These are phyloP conservation scores for Lentinula lateritia DNA, from an alignment of 768 basidiomycete species.

Conservation along the genomic window DNA sequence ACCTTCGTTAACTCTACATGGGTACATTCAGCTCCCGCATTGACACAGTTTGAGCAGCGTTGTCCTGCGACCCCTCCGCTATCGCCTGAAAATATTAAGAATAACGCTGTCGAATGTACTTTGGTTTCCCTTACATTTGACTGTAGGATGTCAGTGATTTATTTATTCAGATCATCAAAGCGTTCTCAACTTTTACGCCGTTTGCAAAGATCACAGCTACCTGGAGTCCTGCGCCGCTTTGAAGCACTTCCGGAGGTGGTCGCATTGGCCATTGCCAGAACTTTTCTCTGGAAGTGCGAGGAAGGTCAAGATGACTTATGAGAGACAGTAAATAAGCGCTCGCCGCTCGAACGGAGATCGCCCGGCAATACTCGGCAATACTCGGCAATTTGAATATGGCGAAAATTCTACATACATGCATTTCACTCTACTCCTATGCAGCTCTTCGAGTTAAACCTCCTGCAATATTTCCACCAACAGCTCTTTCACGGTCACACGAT, in stretches of 20 bases:
- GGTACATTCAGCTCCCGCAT: constrained; percentile 56
- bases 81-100: constrained; percentile 43
- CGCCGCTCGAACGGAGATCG: too few relatives aligned
- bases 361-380: too few relatives aligned
- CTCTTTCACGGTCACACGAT: constrained; percentile 51
- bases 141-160: neutral
- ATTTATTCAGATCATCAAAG: neutral
- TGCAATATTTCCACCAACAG: constrained; percentile 47
- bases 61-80: constrained; percentile 62
- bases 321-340: neutral
- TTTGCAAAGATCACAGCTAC: neutral
- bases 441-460: neutral
- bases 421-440: too few relatives aligned
- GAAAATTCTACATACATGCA: too few relatives aligned
- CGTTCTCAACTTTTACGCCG: neutral
- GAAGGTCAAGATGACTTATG: neutral
- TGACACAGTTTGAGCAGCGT: constrained; percentile 58
- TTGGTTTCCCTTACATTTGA: neutral
- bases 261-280: neutral
- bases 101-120: neutral
- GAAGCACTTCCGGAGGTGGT: neutral
- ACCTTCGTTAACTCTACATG: constrained; percentile 70
- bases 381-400: too few relatives aligned
- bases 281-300: too few relatives aligned
- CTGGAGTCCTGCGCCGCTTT: constrained; percentile 36